Evolutionary conservation across 768 basidiomycete species (phyloP).

Genomic region (Kwoniella dendrophila): DNA sequence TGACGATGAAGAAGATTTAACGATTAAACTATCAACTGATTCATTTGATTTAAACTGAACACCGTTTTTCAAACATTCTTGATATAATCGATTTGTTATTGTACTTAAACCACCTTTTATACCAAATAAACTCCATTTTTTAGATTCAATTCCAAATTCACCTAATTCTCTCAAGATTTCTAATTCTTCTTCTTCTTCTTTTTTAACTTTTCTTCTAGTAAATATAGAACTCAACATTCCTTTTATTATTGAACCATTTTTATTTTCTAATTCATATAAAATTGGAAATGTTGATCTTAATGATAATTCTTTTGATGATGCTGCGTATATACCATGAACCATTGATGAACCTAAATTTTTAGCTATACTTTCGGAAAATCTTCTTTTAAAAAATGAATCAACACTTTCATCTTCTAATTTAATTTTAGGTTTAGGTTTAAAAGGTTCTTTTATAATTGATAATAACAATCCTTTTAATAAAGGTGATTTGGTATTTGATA

Average conservation of each 20-base stretch:
- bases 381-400: slow-evolving; percentile 71
- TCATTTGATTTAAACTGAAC: not conserved
- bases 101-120: slow-evolving; percentile 75
- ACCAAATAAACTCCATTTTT: slow-evolving; percentile 82
- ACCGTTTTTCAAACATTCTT: slow-evolving; percentile 56
- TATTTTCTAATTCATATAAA: slow-evolving; percentile 69
- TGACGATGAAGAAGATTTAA: no score
- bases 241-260: slow-evolving; percentile 70
- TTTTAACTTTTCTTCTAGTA: slow-evolving; percentile 15
- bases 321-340: slow-evolving; percentile 90
- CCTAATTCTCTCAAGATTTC: slow-evolving; percentile 66
- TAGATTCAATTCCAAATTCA: slow-evolving; percentile 68
- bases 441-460: slow-evolving; percentile 45
- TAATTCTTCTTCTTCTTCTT: slow-evolving; percentile 23
- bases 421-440: not conserved
- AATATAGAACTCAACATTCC: slow-evolving; percentile 58
- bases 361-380: slow-evolving; percentile 74
- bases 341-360: slow-evolving; percentile 74
- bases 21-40: no score
- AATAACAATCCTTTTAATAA: slow-evolving; percentile 60
- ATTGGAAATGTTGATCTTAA: slow-evolving; percentile 75
- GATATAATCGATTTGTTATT: slow-evolving; percentile 63
- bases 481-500: slow-evolving; percentile 59
- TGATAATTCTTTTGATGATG: slow-evolving; percentile 74
- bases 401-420: slow-evolving; percentile 71